These are phyloP conservation scores for Seiridium unicorne DNA, from an alignment of 2,329 filamentous ascomycete species.

Conservation along the genomic window DNA sequence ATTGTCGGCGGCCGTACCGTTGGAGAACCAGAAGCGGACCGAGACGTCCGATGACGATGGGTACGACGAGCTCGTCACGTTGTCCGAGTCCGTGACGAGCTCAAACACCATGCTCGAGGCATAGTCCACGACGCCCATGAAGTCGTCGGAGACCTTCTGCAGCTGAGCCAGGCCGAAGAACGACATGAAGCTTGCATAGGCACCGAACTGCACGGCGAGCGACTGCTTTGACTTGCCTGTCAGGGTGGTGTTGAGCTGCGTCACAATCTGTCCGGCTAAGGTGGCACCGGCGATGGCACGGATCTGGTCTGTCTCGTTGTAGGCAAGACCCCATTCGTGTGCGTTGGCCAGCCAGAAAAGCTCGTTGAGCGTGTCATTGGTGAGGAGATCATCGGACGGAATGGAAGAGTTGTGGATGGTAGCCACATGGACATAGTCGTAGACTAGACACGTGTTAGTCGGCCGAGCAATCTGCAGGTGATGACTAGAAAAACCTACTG, in stretches of 20 bases:
- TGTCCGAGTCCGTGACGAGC: conserved; percentile 46
- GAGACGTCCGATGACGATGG: conserved; percentile 47
- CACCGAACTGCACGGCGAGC: conserved; percentile 57
- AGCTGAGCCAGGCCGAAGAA: conserved; percentile 62
- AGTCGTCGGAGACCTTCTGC: conserved; percentile 53
- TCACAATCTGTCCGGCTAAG: conserved; percentile 54
- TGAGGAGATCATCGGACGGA: conserved; percentile 57
- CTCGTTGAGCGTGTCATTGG: conserved; percentile 55
- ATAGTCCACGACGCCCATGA: conserved; percentile 80
- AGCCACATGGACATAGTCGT: conserved; percentile 59
- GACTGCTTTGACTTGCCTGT: conserved; percentile 33
- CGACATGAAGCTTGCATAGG: conserved; percentile 60
- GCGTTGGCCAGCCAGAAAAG: conserved; percentile 72
- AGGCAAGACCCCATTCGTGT: conserved; percentile 82
- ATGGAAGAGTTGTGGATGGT: conserved; percentile 61
- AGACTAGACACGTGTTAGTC: conserved; percentile 39
- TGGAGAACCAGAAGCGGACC: conserved; percentile 61
- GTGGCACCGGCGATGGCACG: conserved; percentile 58
- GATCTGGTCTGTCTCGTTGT: conserved; percentile 69
- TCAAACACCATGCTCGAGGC: conserved; percentile 81
- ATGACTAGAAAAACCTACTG: conserved; percentile 39
- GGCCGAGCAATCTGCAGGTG: neutral
- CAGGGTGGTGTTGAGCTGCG: conserved; percentile 51
- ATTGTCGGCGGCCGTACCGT: conserved; percentile 53
- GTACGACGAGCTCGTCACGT: conserved; percentile 48